Evolutionary conservation across 805 yeast species (phyloP).

Genomic region (Jamesozyma spencerorum): DNA sequence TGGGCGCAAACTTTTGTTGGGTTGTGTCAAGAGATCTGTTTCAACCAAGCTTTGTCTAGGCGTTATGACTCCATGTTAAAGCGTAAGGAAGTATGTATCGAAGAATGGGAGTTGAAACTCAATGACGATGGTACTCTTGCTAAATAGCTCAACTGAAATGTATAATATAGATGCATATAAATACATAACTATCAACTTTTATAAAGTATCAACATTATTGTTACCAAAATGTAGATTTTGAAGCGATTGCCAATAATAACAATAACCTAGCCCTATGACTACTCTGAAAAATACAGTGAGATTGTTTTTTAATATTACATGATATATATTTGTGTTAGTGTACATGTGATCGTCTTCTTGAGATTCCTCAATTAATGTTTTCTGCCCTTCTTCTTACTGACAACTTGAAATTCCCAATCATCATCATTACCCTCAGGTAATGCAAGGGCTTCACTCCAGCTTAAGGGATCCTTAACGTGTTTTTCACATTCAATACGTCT

Average conservation of each 20-base stretch:
- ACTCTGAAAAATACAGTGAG: no score
- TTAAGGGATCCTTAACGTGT: constrained; percentile 38
- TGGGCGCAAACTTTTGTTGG: constrained; percentile 76
- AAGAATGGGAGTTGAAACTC: constrained; percentile 26
- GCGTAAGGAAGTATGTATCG: constrained; percentile 30
- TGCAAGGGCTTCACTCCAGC: constrained; percentile 67
- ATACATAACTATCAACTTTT: neutral
- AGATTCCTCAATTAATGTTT: no score
- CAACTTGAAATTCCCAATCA: constrained; percentile 60
- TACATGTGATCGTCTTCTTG: no score
- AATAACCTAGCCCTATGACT: no score
- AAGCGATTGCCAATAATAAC: no score
- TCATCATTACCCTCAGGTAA: constrained; percentile 36
- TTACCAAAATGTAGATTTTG: no score
- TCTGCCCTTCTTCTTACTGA: constrained; percentile 49
- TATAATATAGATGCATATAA: neutral
- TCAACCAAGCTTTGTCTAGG: constrained; percentile 83
- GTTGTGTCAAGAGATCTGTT: constrained; percentile 78
- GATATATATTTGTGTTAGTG: no score
- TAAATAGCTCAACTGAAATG: constrained; percentile 6
- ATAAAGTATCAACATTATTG: no score
- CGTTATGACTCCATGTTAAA: constrained; percentile 40
- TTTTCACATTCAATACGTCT: constrained; percentile 66
- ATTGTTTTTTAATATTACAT: no score
- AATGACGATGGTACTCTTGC: constrained; percentile 25